phyloP scores from a whole-genome alignment of 2,329 filamentous ascomycete species.

The Penicillium sp. region DNA sequence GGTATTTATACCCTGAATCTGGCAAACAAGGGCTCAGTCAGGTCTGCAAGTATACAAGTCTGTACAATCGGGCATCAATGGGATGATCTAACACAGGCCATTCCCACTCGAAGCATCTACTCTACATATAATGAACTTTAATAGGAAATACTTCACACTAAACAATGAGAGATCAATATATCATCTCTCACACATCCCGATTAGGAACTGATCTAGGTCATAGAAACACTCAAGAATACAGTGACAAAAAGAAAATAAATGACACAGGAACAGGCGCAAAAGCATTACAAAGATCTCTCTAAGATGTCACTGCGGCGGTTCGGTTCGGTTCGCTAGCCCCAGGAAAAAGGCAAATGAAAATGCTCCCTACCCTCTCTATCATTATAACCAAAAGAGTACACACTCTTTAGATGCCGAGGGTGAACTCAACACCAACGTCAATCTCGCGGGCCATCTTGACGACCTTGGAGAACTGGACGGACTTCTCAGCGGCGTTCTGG shows the following conservation, averaged over 20 bases:
- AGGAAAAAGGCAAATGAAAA: conserved; percentile 11
- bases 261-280: conserved; percentile 26
- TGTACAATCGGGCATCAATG: no score
- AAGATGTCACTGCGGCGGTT: conserved; percentile 15
- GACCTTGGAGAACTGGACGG: conserved; percentile 97
- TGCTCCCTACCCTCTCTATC: conserved; percentile 11
- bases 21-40: no score
- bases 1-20: no score
- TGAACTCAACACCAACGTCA: conserved; percentile 94
- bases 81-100: no score
- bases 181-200: conserved; percentile 17
- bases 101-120: neutral
- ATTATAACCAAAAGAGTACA: conserved; percentile 1
- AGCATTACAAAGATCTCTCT: conserved; percentile 18
- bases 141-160: neutral
- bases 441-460: conserved; percentile 98
- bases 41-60: no score
- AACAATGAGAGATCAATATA: neutral
- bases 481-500: conserved; percentile 95
- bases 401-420: conserved; percentile 77
- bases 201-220: conserved; percentile 29
- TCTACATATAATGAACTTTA: neutral
- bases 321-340: conserved; percentile 9
- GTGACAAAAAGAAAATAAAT: conserved; percentile 31
- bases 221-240: conserved; percentile 31